Evolutionary conservation across 768 basidiomycete genomes (phyloP).

Genomic region (Thelephora ganbajun): DNA sequence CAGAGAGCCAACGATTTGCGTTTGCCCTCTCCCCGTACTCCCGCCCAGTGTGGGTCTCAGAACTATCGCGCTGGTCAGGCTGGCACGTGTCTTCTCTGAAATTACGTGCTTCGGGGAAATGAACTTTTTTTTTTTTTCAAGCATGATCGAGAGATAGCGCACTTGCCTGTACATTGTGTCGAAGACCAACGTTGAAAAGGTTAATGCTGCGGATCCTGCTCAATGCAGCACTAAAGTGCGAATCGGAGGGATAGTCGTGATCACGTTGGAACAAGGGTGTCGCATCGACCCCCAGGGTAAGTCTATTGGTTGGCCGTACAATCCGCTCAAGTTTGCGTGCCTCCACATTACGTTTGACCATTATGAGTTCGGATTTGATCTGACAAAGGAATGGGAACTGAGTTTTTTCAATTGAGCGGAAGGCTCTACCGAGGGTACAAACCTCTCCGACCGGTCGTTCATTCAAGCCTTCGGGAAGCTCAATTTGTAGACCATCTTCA

Average conservation of each 20-base stretch:
- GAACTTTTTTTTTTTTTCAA: not conserved
- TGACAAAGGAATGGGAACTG: constrained; percentile 12
- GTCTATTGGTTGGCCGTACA: constrained; percentile 30
- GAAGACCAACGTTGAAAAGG: constrained; percentile 22
- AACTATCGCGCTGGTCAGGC: not conserved
- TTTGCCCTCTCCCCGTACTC: not conserved
- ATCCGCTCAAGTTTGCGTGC: constrained; percentile 23
- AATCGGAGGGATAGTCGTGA: constrained; percentile 15
- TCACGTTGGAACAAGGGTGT: constrained; percentile 29
- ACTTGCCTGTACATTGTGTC: constrained; percentile 31
- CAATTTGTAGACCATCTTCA: constrained; percentile 19
- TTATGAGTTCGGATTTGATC: constrained; percentile 31
- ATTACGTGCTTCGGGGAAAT: constrained; percentile 29
- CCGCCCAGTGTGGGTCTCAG: not conserved
- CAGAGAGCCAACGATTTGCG: constrained; percentile 47
- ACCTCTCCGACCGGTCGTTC: constrained; percentile 27
- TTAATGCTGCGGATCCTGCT: constrained; percentile 23
- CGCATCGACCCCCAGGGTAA: constrained; percentile 34
- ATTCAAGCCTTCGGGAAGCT: not conserved
- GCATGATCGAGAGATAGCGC: constrained; percentile 5
- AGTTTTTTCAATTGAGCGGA: not conserved
- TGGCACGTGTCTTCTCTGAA: constrained; percentile 28
- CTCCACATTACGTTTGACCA: constrained; percentile 24
- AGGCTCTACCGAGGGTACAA: not conserved
- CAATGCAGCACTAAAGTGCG: constrained; percentile 6